A percentile compares a stretch with the other conserved stretches of the same genome.
Evolutionary conservation across 1,284 basidiomycete species (phyloP).

Genomic region (Leucoagaricus sp.): DNA sequence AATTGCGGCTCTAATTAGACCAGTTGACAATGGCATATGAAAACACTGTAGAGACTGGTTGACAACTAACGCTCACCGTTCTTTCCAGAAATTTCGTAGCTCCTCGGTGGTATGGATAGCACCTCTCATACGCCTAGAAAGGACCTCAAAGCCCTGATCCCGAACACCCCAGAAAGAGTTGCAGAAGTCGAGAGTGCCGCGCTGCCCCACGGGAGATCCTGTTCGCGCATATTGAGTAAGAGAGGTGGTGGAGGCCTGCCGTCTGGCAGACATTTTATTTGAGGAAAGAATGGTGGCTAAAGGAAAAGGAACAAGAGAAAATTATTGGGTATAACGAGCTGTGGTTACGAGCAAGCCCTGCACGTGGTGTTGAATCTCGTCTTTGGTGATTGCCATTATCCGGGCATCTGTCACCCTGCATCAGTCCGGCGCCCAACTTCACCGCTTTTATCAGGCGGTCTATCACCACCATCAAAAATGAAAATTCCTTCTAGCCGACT

Average conservation of each 20-base stretch:
- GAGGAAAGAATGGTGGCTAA: slow-evolving; percentile 5
- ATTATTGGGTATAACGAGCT: neutral
- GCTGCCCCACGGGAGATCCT: slow-evolving; percentile 49
- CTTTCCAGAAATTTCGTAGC: slow-evolving; percentile 84
- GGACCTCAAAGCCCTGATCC: slow-evolving; percentile 88
- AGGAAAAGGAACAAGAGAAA: slow-evolving; percentile 5
- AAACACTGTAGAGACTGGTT: neutral
- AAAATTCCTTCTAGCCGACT: slow-evolving; percentile 20
- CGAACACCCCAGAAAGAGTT: slow-evolving; percentile 94
- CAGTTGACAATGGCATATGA: slow-evolving; percentile 16
- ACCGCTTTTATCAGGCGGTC: neutral
- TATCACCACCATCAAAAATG: neutral
- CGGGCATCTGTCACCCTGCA: neutral
- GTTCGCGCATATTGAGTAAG: slow-evolving; percentile 65
- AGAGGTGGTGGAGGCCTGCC: slow-evolving; percentile 76
- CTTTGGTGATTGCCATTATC: neutral
- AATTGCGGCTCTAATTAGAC: slow-evolving; percentile 63
- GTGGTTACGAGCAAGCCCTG: slow-evolving; percentile 5
- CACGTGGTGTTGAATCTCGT: slow-evolving; percentile 8
- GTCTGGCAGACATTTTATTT: slow-evolving; percentile 54
- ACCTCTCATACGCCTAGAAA: slow-evolving; percentile 87
- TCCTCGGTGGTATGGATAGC: slow-evolving; percentile 90
- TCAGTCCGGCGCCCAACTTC: neutral
- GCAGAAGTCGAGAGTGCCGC: slow-evolving; percentile 81
- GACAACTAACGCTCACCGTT: slow-evolving; percentile 57